These are phyloP conservation scores for Larix kaempferi DNA, from an alignment of 75 land plant genomes.

Conservation along the genomic window DNA sequence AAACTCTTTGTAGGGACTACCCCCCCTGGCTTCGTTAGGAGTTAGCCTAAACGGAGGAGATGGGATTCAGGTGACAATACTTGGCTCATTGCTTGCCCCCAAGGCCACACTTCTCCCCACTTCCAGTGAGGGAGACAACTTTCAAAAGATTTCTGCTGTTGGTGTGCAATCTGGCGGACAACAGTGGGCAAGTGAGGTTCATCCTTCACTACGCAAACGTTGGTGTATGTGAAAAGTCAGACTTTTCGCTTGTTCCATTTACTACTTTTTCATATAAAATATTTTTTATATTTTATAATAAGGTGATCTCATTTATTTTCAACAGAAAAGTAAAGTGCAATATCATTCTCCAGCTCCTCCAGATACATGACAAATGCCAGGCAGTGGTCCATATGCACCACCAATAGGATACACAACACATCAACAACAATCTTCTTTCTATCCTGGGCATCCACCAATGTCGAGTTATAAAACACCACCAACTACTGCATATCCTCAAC, in stretches of 20 bases:
- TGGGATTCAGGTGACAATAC: no score
- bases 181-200: conserved; percentile 72
- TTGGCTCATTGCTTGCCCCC: no score
- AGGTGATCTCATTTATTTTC: neutral
- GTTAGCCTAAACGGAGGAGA: no score
- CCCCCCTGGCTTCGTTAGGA: no score
- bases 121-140: no score
- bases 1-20: no score
- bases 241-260: neutral
- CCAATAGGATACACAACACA: conserved; percentile 18
- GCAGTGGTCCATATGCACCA: conserved; percentile 35
- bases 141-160: no score
- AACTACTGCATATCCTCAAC: no score
- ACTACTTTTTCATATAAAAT: neutral
- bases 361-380: conserved; percentile 19
- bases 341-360: conserved; percentile 10
- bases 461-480: no score
- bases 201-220: conserved; percentile 65
- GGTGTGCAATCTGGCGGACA: no score
- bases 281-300: neutral
- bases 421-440: conserved; percentile 8
- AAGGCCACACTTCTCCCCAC: no score
- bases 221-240: conserved; percentile 14
- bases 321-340: neutral
- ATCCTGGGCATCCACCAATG: conserved; percentile 4